phyloP scores from a whole-genome alignment of 1,284 basidiomycete genomes.

The Rhodotorula sp. region DNA sequence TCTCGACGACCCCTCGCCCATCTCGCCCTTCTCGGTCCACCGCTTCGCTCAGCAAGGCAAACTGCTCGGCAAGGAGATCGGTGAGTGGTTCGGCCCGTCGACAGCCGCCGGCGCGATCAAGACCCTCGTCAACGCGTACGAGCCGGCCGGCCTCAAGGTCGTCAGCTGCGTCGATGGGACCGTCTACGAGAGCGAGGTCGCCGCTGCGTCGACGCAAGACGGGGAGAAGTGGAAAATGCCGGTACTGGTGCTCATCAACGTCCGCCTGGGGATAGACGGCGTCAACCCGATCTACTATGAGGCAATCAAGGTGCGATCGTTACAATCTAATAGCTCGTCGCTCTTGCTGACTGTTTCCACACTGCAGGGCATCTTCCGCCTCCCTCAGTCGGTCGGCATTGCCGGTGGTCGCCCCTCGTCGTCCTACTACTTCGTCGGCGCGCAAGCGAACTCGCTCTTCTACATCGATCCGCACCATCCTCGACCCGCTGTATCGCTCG shows the following conservation, averaged over 20 bases:
- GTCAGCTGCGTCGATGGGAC: slow-evolving; percentile 78
- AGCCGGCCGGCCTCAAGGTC: slow-evolving; percentile 76
- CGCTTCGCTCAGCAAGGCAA: slow-evolving; percentile 93
- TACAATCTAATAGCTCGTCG: too few species aligned
- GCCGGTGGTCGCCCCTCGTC: slow-evolving; percentile 92
- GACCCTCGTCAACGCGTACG: slow-evolving; percentile 75
- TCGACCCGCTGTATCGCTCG: slow-evolving; percentile 75
- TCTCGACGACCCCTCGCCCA: slow-evolving; percentile 79
- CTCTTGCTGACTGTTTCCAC: neutral
- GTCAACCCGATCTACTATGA: slow-evolving; percentile 96
- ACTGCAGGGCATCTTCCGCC: slow-evolving; percentile 73
- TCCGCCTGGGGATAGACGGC: slow-evolving; percentile 83
- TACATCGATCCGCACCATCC: slow-evolving; percentile 96
- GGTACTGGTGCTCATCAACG: slow-evolving; percentile 81
- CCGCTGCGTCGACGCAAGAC: slow-evolving; percentile 55
- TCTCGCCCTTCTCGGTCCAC: slow-evolving; percentile 94
- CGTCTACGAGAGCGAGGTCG: slow-evolving; percentile 82
- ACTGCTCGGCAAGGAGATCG: slow-evolving; percentile 82
- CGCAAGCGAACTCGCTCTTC: slow-evolving; percentile 83
- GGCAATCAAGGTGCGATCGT: slow-evolving; percentile 73
- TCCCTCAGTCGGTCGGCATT: slow-evolving; percentile 93
- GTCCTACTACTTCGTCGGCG: slow-evolving; percentile 95
- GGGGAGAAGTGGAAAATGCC: slow-evolving; percentile 68
- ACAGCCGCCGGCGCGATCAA: slow-evolving; percentile 94
- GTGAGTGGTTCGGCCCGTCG: slow-evolving; percentile 97